phyloP scores from a whole-genome alignment of 208 protist genomes.

The Leptomonas seymouri region DNA sequence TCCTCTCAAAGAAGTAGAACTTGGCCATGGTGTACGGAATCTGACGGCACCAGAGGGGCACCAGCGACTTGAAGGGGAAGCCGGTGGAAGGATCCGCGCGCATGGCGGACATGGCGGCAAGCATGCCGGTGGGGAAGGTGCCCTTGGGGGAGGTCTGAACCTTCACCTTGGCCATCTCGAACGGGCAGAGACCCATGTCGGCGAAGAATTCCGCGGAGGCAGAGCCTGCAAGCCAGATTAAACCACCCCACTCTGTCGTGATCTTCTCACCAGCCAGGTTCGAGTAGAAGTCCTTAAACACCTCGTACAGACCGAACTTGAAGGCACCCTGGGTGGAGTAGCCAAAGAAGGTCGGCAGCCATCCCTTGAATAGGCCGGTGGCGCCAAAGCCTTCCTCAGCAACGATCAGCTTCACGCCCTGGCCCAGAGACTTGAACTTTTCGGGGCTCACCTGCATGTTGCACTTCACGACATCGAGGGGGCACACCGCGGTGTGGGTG shows the following conservation, averaged over 20 bases:
- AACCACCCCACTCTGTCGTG: constrained; percentile 62
- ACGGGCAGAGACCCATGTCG: constrained; percentile 95
- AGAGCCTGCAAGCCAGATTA: constrained; percentile 91
- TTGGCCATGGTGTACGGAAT: constrained; percentile 97
- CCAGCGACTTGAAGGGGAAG: constrained; percentile 91
- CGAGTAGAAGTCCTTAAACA: constrained; percentile 94
- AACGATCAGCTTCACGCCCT: constrained; percentile 67
- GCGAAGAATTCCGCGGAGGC: constrained; percentile 97
- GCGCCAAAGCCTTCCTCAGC: constrained; percentile 75
- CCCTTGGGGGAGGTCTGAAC: constrained; percentile 89
- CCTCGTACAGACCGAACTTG: constrained; percentile 96
- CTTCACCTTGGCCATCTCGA: constrained; percentile 95
- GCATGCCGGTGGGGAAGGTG: constrained; percentile 79
- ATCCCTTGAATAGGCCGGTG: constrained; percentile 87
- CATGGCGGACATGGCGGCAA: constrained; percentile 75
- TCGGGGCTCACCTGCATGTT: constrained; percentile 94
- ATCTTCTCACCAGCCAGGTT: constrained; percentile 90
- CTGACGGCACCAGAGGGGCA: constrained; percentile 93
- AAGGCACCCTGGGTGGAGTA: constrained; percentile 93
- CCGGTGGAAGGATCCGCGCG: constrained; percentile 64
- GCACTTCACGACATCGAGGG: constrained; percentile 97
- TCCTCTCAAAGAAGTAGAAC: constrained; percentile 93
- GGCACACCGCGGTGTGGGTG: constrained; percentile 95
- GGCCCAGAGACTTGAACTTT: constrained; percentile 82
- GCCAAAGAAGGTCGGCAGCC: constrained; percentile 91